These are phyloP conservation scores for Diaporthe citriasiana DNA, from an alignment of 2,329 filamentous ascomycete genomes.

Conservation along the genomic window DNA sequence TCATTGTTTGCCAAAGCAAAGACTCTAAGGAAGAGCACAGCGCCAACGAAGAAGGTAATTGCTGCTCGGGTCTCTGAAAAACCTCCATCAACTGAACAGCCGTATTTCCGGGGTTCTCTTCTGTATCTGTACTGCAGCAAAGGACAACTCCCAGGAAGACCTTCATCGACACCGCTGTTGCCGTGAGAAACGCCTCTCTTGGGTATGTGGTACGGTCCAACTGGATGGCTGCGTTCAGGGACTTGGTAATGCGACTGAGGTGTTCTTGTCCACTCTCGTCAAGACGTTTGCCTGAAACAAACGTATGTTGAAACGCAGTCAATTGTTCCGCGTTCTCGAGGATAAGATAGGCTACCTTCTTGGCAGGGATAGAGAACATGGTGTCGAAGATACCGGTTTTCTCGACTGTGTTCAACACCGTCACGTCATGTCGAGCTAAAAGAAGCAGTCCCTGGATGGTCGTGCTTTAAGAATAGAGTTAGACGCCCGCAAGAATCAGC, in stretches of 20 bases:
- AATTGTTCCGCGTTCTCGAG: slow-evolving; percentile 1
- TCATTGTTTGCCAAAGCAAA: not conserved
- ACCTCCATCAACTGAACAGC: slow-evolving; percentile 2
- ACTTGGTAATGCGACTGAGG: not conserved
- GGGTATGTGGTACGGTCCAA: not conserved
- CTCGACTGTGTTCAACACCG: slow-evolving; percentile 1
- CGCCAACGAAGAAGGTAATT: slow-evolving; percentile 1
- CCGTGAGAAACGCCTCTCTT: slow-evolving; percentile 12
- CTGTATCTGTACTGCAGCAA: not conserved
- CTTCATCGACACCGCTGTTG: not conserved
- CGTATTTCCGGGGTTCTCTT: not conserved
- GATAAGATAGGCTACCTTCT: slow-evolving; percentile 2
- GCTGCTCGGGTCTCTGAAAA: slow-evolving; percentile 8
- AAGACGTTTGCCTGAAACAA: not conserved
- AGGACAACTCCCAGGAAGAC: not conserved
- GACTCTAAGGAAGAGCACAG: slow-evolving; percentile 1
- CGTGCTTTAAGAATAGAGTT: not conserved
- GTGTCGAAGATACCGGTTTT: slow-evolving; percentile 20
- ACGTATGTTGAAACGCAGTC: not conserved
- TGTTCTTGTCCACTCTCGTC: not conserved
- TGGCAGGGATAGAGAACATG: slow-evolving; percentile 10
- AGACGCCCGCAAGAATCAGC: not conserved
- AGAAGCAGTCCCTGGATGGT: slow-evolving; percentile 10
- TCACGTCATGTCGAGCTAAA: slow-evolving; percentile 3
- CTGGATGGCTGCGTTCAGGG: not conserved